phyloP scores from a whole-genome alignment of 768 basidiomycete species.

The Boletus sp. region DNA sequence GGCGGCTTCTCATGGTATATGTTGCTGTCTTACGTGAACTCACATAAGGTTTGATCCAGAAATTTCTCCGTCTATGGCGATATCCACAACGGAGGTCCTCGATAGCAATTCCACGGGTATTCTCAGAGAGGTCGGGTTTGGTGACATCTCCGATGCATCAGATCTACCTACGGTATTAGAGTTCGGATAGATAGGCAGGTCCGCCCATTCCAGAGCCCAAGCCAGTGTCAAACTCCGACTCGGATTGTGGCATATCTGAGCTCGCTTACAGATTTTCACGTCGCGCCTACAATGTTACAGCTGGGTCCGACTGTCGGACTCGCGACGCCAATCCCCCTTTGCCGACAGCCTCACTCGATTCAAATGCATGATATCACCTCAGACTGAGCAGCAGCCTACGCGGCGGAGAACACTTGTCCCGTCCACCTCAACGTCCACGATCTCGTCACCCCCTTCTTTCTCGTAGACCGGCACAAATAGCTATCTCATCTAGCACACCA shows the following conservation, averaged over 20 bases:
- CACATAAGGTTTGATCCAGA: slow-evolving; percentile 11
- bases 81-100: slow-evolving; percentile 6
- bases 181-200: neutral
- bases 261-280: neutral
- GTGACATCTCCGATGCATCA: slow-evolving; percentile 19
- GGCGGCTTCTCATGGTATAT: slow-evolving; percentile 3
- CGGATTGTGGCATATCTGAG: slow-evolving; percentile 6
- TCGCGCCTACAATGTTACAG: slow-evolving; percentile 6
- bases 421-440: neutral
- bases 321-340: slow-evolving; percentile 1
- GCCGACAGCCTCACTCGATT: neutral
- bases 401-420: neutral
- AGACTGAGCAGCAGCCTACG: too few relatives aligned
- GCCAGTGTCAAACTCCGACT: slow-evolving; percentile 10
- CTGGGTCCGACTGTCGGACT: neutral
- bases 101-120: slow-evolving; percentile 3
- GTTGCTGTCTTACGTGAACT: slow-evolving; percentile 14
- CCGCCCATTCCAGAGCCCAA: neutral
- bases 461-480: neutral
- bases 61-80: slow-evolving; percentile 2
- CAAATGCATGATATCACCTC: slow-evolving; percentile 4
- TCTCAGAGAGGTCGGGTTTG: slow-evolving; percentile 12
- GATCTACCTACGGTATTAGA: neutral
- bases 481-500: neutral
- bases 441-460: neutral